Evolutionary conservation across 1,139 yeast species (phyloP), one percentile per base, ranked within the genome.

Genomic region (Lodderomyces pseudojiufengensis): DNA sequence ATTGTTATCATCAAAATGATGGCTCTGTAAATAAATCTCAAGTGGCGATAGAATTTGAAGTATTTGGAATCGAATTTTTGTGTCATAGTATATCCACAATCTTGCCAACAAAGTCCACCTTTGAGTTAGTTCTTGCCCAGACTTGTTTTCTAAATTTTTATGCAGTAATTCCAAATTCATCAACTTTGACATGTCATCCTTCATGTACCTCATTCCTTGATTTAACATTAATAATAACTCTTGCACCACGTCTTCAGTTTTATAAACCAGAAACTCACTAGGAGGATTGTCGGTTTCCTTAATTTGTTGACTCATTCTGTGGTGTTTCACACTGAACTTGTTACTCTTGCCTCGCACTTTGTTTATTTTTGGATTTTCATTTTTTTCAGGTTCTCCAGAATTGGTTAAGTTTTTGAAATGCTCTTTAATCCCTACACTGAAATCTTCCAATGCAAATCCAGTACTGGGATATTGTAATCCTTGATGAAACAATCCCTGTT

Each of bases 221-320:
- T 45, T 43, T 39, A 63, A 65, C 36, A 55, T 60, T 1, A 54
- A 43, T 12, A 48, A 43, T 10, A 66, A 41, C 35, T 63, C 66
- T 33, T 55, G 62, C 0, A 55, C 49, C 3, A 63, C 46, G 40
- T 66, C 71, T 35, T 69, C 43, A 55, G 38, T 35, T 51, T 52
- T 15, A 59, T 50, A 27, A 63, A 69, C 61, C 9, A 27, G 9
- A 8, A 3, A n/a, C 7, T 31, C 10, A 20, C 22, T 22, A 2
- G 12, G 6, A 26, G 27, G 8, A 12, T 9, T 15, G 10, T 14
- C 20, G 9, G 15, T 21, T 9, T 7, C 11, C 27, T 32, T 26
- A 3, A n/a, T 32, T 27, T 26, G 9, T 3, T 15, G 14, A 6
- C 3, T 10, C 13, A 12, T 5, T 31, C 15, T 8, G 18, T 4